Conservation (phyloP, 306 rosid genomes). For the Sechiopsis laciniata region DNA sequence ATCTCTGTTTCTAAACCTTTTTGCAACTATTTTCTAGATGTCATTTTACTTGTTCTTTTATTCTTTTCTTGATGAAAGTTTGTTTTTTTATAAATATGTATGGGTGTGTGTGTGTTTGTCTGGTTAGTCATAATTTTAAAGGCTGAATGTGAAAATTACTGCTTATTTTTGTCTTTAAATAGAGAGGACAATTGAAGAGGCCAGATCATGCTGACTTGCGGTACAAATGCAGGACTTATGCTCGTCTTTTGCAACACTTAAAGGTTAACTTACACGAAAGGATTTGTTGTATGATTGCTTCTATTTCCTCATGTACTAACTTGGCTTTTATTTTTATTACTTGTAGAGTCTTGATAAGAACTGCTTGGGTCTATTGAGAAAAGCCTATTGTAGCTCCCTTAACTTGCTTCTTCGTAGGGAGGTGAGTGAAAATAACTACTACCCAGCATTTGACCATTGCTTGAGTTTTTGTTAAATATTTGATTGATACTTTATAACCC, state of each 20-base stretch:
- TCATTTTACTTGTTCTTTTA: no score
- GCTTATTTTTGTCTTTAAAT: constrained; percentile 29
- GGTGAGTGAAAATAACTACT: constrained; percentile 43
- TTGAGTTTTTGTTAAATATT: neutral
- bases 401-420: constrained; percentile 91
- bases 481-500: neutral
- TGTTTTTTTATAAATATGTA: no score
- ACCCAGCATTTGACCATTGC: neutral
- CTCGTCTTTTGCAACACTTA: constrained; percentile 79
- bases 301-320: constrained; percentile 3
- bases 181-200: constrained; percentile 96
- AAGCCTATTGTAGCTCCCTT: constrained; percentile 83
- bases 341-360: constrained; percentile 82
- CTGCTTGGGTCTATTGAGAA: constrained; percentile 59
- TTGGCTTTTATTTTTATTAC: neutral
- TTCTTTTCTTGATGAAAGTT: no score
- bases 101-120: neutral
- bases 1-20: no score
- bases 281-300: neutral
- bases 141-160: constrained; percentile 23
- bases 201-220: constrained; percentile 96
- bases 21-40: no score
- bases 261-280: constrained; percentile 46
- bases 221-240: constrained; percentile 86
- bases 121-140: constrained; percentile 16